Evolutionary conservation across 2,329 filamentous ascomycete genomes (phyloP).

Genomic region (Monosporascus ibericus): DNA sequence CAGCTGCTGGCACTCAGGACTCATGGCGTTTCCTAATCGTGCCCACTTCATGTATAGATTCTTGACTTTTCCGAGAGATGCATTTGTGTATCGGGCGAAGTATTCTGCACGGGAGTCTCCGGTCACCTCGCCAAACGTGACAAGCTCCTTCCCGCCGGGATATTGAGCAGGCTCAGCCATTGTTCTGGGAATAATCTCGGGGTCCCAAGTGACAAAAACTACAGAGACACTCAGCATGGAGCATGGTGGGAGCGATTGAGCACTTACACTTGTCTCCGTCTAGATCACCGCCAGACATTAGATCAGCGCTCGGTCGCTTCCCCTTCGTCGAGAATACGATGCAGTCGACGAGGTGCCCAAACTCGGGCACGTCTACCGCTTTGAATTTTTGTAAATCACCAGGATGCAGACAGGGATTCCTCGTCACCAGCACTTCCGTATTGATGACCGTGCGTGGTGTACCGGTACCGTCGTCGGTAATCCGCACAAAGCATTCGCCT

Average conservation of each 20-base stretch:
- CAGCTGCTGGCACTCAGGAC: slow-evolving; percentile 32
- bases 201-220: slow-evolving; percentile 37
- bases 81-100: slow-evolving; percentile 33
- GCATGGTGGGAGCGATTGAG: not conserved
- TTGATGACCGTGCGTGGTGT: slow-evolving; percentile 25
- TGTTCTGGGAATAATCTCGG: slow-evolving; percentile 29
- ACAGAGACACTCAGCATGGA: not conserved
- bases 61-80: slow-evolving; percentile 32
- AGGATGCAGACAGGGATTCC: slow-evolving; percentile 37
- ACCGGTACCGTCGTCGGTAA: slow-evolving; percentile 30
- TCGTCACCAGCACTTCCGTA: slow-evolving; percentile 31
- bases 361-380: slow-evolving; percentile 27
- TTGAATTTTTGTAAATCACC: slow-evolving; percentile 37
- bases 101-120: slow-evolving; percentile 32
- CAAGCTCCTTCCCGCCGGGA: slow-evolving; percentile 30
- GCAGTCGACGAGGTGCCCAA: slow-evolving; percentile 32
- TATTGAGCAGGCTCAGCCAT: slow-evolving; percentile 31
- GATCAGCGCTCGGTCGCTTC: slow-evolving; percentile 30
- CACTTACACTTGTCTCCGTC: slow-evolving; percentile 34
- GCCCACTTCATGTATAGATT: slow-evolving; percentile 37
- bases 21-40: slow-evolving; percentile 28
- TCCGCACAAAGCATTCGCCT: slow-evolving; percentile 31
- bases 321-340: slow-evolving; percentile 33
- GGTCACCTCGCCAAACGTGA: slow-evolving; percentile 29
- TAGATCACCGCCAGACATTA: slow-evolving; percentile 37